Base-by-base conservation (phyloP, 331 rosid species). In the Phaseolus coccineus region DNA sequence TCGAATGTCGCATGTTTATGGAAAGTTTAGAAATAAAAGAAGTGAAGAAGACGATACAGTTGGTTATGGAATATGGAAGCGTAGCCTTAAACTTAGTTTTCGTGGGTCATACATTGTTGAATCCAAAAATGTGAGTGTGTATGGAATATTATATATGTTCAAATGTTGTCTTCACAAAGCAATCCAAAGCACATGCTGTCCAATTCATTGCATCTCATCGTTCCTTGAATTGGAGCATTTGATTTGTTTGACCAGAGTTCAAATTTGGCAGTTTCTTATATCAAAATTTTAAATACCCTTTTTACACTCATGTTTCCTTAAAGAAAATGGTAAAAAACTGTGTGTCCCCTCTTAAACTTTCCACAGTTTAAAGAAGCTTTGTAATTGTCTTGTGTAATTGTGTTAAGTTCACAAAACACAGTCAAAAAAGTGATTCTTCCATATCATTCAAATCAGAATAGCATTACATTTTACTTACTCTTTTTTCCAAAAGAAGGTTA, bases 401-500 rank as follows among this genome's bases (percentile, higher is more conserved):
- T 30, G 53, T 57, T 68, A 37, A 42, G 46, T 53, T 58, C 4
- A 15, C 31, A 82, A 10, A 66, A 46, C 47, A 56, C 25, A 72
- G 80, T 78, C 28, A 78, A 78, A 57, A 67, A 72, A 65, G 63
- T 73, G 46, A 22, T 44, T 69, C 25, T 28, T 71, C 44, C 7
- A 52, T 52, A 55, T 73, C 31, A 68, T 70, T 76, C 62, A 76
- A 69, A 78, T 67, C 66, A 47, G 48, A 82, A 39, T 53, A 39
- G 55, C 69, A 48, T 63, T 52, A 52, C 33, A 69, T 69, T 40
- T 82, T 27, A 65, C 14, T 82, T 28, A 65, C 28, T 56, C 72
- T 68, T 66, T 83, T 40, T 30, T 30, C 37, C 76, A 40, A 44
- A 64, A 53, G 31, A 81, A 73, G 69, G 80, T 73, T 63, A 53